Percentiles rank a stretch among this genome's conserved stretches.
Conservation (phyloP, 2,329 filamentous ascomycete genomes). For the Nemania diffusa region DNA sequence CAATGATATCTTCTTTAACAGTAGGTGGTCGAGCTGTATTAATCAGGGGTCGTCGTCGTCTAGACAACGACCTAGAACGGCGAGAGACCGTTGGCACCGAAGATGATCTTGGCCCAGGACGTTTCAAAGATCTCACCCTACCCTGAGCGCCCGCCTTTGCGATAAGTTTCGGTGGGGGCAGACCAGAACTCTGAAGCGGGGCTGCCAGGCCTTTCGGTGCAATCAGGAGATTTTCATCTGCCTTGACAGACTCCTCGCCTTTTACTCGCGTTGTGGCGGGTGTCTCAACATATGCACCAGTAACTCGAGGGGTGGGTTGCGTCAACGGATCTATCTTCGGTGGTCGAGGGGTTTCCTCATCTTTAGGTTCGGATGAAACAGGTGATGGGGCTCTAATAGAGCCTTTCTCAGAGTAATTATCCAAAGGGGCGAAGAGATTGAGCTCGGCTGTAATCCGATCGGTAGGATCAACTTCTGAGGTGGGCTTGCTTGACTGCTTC, state of each 20-base stretch:
- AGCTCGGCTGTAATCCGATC: slow-evolving; percentile 67
- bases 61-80: slow-evolving; percentile 54
- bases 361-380: slow-evolving; percentile 48
- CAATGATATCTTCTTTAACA: slow-evolving; percentile 65
- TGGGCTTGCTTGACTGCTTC: slow-evolving; percentile 59
- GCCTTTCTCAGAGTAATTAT: slow-evolving; percentile 66
- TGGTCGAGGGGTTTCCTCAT: slow-evolving; percentile 61
- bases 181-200: slow-evolving; percentile 30
- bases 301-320: slow-evolving; percentile 64
- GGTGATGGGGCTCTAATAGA: slow-evolving; percentile 63
- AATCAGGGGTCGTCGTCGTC: slow-evolving; percentile 57
- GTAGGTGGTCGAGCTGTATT: slow-evolving; percentile 66
- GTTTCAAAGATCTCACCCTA: slow-evolving; percentile 19
- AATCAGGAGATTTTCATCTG: neutral
- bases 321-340: slow-evolving; percentile 57
- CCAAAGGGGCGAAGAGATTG: slow-evolving; percentile 64
- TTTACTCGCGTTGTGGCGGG: slow-evolving; percentile 56
- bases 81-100: slow-evolving; percentile 47
- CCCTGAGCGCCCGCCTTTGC: slow-evolving; percentile 25
- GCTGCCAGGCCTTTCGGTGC: slow-evolving; percentile 8
- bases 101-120: slow-evolving; percentile 39
- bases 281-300: slow-evolving; percentile 67
- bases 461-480: slow-evolving; percentile 65
- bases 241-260: slow-evolving; percentile 25
- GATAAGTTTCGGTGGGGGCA: slow-evolving; percentile 26